Evolutionary conservation across 352 stramenopile genomes (phyloP), one percentile per base, ranked within the genome.

Genomic region (Thraustotheca clavata): DNA sequence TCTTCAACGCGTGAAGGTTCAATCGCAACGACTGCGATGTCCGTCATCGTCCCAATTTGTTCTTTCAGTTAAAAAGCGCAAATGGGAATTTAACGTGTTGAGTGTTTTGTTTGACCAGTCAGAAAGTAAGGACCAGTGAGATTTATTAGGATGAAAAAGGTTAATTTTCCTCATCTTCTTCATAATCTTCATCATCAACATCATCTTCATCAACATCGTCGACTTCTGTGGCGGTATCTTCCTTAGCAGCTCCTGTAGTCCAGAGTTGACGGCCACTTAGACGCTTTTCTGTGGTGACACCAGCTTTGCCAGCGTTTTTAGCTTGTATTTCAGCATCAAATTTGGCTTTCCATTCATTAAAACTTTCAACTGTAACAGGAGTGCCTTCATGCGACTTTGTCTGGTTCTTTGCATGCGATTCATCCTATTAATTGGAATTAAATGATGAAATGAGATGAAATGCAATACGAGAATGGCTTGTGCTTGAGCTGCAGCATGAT

Each of bases 341-440:
- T 40, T 78, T 81, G 18, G 65, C 71, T 59, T 79, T 83, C 84
- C 84, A 94, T 16, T 67, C 76, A 24, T 74, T 75, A 59, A 94
- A 94, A 22, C 73, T 74, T 63, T 88, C 80, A 32, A 91, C 71
- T 49, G 82, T 94, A 29, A 94, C 84, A n/a, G 84, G 80, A 1
- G 79, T 91, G 41, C 82, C 80, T 83, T 69, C 72, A 35, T 77
- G 68, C 49, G 79, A 72, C 52, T 71, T 68, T 46, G 59, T 60
- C 43, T 71, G 66, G 4, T 68, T 67, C 27, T 79, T 69, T 6
- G 60, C 59, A 11, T 72, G 48, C 7, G 63, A 67, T 33, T 73
- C 70, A n/a, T 52, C 67, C 74, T 81, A 29, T 24, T 38, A 46
- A 36, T 35, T 49, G 27, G 20, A 67, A 26, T 73, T 60, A 76